A percentile compares a stretch with the other conserved stretches of the same genome.
phyloP scores from a whole-genome alignment of 2,329 filamentous ascomycete genomes.

The Dactylellina cionopaga region DNA sequence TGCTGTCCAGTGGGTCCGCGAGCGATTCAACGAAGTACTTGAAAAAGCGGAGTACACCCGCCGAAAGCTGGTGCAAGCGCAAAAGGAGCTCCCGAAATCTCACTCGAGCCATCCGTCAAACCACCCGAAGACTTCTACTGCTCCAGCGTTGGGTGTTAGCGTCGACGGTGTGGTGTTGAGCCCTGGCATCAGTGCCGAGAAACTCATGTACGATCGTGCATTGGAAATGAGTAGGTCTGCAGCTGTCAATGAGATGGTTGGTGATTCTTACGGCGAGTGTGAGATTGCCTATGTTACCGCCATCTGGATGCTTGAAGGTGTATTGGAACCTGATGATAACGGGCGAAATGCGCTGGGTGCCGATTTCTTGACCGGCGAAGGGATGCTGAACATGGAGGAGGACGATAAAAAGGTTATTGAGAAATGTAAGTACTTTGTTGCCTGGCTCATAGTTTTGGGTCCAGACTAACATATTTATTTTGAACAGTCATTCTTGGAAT shows the following conservation, averaged over 20 bases:
- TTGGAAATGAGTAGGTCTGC: conserved; percentile 95
- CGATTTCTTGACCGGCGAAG: conserved; percentile 52
- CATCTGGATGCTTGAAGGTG: conserved; percentile 92
- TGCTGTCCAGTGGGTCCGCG: conserved; percentile 93
- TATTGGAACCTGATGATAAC: conserved; percentile 79
- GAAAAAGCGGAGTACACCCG: conserved; percentile 97
- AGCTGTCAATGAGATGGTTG: conserved; percentile 93
- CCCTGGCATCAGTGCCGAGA: conserved; percentile 90
- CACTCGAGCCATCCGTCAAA: conserved; percentile 89
- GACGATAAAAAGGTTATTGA: conserved; percentile 64
- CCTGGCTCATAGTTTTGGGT: too few relatives aligned
- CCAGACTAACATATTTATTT: too few relatives aligned
- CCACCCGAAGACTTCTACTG: conserved; percentile 61
- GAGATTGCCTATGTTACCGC: conserved; percentile 94
- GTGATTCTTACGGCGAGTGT: conserved; percentile 85
- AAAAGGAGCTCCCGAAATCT: conserved; percentile 81
- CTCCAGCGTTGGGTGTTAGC: conserved; percentile 44
- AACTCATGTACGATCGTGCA: conserved; percentile 96
- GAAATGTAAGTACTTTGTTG: conserved; percentile 63
- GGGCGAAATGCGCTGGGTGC: conserved; percentile 56
- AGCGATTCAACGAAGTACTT: conserved; percentile 93
- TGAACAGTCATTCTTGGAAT: conserved; percentile 64
- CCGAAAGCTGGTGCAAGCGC: conserved; percentile 83
- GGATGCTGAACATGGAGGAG: conserved; percentile 62
- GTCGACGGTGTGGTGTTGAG: conserved; percentile 76